Base-by-base conservation (phyloP, 768 basidiomycete genomes). In the Coprinopsis cinerea region DNA sequence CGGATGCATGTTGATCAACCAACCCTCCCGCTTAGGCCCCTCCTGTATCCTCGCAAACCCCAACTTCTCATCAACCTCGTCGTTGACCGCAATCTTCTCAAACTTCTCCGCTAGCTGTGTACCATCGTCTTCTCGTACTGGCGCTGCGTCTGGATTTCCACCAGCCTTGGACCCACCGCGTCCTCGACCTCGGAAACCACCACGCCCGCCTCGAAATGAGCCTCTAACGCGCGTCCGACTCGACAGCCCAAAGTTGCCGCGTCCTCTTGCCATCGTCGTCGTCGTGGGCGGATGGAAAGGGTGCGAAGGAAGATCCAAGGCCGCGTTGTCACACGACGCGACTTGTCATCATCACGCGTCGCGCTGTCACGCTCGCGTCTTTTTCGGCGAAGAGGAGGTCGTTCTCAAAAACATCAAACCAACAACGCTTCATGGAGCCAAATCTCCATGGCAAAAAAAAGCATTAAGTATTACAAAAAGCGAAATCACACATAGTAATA, bases 1-100 rank as follows among this genome's bases (percentile, higher is more conserved):
- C 47, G 96, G 91, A 64, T 95, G 94, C 95, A 99, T 98, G 62
- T 98, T 98, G 54, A 99, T 83, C 61, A 99, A 70, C 96, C 96
- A 98, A 1, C 94, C 96, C 47, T 89, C 87, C 61, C 74, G 81
- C 59, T 71, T 71, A 2, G 74, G 68, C 0, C 94, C 95, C 61
- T 94, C 88, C 52, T 89, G 82, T 43, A 90, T 72, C 53, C 85
- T 76, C 34, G 71, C 69, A 65, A 98, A 99, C 0, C 96, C 96
- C 15, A 98, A 72, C 64, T 89, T 91, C 68, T 91, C 92, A 60
- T 99, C 96, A 17, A 97, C 79, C 59, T 95, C 92, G 64, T 98
- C 92, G 54, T 69, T 73, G 15, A 88, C 57, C 27, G 74, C 68
- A 4, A 86, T 81, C 56, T 79, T 81, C 60, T 97, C 94, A 61